Evolutionary conservation across 2,329 filamentous ascomycete genomes (phyloP).

Genomic region (Epichloe festucae): DNA sequence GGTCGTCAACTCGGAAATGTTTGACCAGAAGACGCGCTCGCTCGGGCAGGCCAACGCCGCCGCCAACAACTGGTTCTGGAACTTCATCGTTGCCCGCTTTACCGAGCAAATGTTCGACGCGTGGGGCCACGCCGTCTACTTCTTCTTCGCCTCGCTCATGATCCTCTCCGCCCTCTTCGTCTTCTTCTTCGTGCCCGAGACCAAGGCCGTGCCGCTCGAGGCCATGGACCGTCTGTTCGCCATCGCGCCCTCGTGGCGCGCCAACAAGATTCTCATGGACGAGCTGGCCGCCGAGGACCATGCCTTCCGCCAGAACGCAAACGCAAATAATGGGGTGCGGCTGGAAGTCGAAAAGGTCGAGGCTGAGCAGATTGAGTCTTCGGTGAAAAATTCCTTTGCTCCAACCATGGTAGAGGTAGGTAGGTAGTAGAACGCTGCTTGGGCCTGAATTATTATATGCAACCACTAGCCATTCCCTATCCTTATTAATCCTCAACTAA

Average conservation of each 20-base stretch:
- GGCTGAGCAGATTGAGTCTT: slow-evolving; percentile 14
- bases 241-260: slow-evolving; percentile 29
- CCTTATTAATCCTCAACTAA: no score
- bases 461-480: no score
- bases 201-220: slow-evolving; percentile 52
- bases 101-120: slow-evolving; percentile 50
- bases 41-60: slow-evolving; percentile 61
- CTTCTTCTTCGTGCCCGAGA: slow-evolving; percentile 52
- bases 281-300: slow-evolving; percentile 25
- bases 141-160: slow-evolving; percentile 56
- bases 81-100: slow-evolving; percentile 56
- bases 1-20: slow-evolving; percentile 67
- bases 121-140: slow-evolving; percentile 52
- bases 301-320: slow-evolving; percentile 19
- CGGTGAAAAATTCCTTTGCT: neutral
- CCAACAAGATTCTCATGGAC: slow-evolving; percentile 30
- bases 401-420: no score
- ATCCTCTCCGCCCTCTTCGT: slow-evolving; percentile 44
- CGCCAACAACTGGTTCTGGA: slow-evolving; percentile 61
- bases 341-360: slow-evolving; percentile 16
- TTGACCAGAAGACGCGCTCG: slow-evolving; percentile 48
- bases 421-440: no score
- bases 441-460: no score
- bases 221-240: slow-evolving; percentile 51
- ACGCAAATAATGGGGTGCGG: slow-evolving; percentile 14